Percentiles rank a stretch among this genome's conserved stretches.
Evolutionary conservation across 805 yeast species (phyloP).

Genomic region (Kodamaea leandrae): DNA sequence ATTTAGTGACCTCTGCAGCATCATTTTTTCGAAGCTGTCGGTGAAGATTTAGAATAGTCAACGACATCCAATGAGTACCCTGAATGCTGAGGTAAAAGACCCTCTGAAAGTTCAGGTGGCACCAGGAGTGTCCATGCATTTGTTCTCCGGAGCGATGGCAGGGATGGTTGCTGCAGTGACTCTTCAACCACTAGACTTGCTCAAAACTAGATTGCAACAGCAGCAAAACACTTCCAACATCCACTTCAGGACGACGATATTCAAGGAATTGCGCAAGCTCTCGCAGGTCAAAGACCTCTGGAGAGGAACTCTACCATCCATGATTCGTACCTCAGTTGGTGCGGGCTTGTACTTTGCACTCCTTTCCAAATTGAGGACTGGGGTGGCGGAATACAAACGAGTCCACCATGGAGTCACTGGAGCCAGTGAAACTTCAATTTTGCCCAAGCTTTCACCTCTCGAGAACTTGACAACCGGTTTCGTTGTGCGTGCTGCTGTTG

Average conservation of each 20-base stretch:
- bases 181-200: constrained; percentile 84
- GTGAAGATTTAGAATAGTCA: neutral
- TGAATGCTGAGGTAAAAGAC: neutral
- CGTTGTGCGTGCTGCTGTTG: constrained; percentile 74
- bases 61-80: constrained; percentile 3
- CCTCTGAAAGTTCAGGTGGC: neutral
- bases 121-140: constrained; percentile 40
- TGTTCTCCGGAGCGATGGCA: constrained; percentile 78
- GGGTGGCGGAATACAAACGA: constrained; percentile 35
- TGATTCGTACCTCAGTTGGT: constrained; percentile 85
- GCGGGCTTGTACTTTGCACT: constrained; percentile 82
- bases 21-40: neutral
- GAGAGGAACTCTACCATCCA: constrained; percentile 94
- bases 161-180: constrained; percentile 79
- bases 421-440: constrained; percentile 33
- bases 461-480: constrained; percentile 80
- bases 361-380: constrained; percentile 58
- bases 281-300: constrained; percentile 56
- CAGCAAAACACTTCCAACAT: constrained; percentile 30
- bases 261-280: constrained; percentile 43
- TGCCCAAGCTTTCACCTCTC: constrained; percentile 69
- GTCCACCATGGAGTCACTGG: constrained; percentile 8
- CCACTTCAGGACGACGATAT: constrained; percentile 27
- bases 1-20: neutral
- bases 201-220: constrained; percentile 81